A percentile compares a stretch with the other conserved stretches of the same genome.
Conservation (phyloP, 1,139 yeast species). For the Kodamaea sp. region DNA sequence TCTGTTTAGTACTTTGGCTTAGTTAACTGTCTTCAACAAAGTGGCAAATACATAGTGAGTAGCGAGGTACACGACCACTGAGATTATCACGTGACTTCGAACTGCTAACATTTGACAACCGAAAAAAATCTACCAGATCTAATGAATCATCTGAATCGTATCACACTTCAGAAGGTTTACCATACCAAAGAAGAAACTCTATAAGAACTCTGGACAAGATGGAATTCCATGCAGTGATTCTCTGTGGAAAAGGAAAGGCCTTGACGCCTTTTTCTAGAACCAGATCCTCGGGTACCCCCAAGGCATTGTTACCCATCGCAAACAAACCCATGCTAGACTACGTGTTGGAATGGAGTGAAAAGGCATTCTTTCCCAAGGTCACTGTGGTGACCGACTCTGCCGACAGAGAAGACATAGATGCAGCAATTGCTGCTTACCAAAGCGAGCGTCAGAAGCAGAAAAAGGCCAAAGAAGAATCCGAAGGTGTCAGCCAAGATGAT, state of each 20-base stretch:
- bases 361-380: slow-evolving; percentile 69
- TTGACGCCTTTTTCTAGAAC: slow-evolving; percentile 71
- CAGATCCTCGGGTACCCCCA: slow-evolving; percentile 63
- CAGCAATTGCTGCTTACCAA: slow-evolving; percentile 54
- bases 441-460: slow-evolving; percentile 14
- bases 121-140: too few relatives aligned
- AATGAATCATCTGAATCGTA: too few relatives aligned
- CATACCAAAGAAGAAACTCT: too few relatives aligned
- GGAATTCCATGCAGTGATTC: slow-evolving; percentile 91
- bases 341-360: slow-evolving; percentile 90
- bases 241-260: slow-evolving; percentile 81
- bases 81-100: too few relatives aligned
- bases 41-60: slow-evolving; percentile 4
- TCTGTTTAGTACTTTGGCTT: neutral
- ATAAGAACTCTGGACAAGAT: too few relatives aligned
- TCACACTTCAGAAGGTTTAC: too few relatives aligned
- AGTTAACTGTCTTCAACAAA: slow-evolving; percentile 1
- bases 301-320: slow-evolving; percentile 87
- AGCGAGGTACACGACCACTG: too few relatives aligned
- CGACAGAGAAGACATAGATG: slow-evolving; percentile 25
- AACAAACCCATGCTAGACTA: slow-evolving; percentile 88
- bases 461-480: slow-evolving; percentile 7
- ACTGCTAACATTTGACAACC: too few relatives aligned
- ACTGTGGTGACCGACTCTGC: slow-evolving; percentile 38
- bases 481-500: slow-evolving; percentile 3